Evolutionary conservation across 495 filamentous ascomycete genomes (phyloP).

Genomic region (Penicillium paradoxum): DNA sequence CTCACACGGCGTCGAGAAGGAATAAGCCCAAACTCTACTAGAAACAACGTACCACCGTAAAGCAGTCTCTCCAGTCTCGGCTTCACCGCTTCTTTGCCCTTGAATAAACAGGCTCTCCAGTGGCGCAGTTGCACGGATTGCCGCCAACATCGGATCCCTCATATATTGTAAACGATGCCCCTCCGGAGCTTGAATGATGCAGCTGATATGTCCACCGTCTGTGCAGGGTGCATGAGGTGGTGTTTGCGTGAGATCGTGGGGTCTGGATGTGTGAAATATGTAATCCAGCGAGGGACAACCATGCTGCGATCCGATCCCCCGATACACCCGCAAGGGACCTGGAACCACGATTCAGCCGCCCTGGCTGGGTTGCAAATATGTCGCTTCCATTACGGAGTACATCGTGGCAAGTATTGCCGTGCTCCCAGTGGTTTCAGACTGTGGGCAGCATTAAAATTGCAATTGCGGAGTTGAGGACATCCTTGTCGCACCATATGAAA

Average conservation of each 20-base stretch:
- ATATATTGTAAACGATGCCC: constrained; percentile 4
- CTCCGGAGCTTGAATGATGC: constrained; percentile 17
- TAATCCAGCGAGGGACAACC: constrained; percentile 13
- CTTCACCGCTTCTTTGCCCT: constrained; percentile 22
- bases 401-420: not conserved
- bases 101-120: not conserved
- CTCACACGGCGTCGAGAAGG: not conserved
- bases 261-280: constrained; percentile 7
- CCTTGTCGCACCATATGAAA: not conserved
- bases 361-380: constrained; percentile 12
- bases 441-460: constrained; percentile 1
- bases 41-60: constrained; percentile 2
- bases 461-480: constrained; percentile 2
- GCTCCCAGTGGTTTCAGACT: constrained; percentile 12
- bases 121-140: constrained; percentile 9
- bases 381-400: constrained; percentile 1
- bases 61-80: not conserved
- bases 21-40: not conserved
- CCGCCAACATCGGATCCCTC: not conserved
- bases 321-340: constrained; percentile 17
- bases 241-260: constrained; percentile 3
- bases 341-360: constrained; percentile 10
- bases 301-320: constrained; percentile 7
- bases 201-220: constrained; percentile 13
- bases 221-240: constrained; percentile 12